Conservation (phyloP, 768 basidiomycete species). For the Lactifluus piperatus region DNA sequence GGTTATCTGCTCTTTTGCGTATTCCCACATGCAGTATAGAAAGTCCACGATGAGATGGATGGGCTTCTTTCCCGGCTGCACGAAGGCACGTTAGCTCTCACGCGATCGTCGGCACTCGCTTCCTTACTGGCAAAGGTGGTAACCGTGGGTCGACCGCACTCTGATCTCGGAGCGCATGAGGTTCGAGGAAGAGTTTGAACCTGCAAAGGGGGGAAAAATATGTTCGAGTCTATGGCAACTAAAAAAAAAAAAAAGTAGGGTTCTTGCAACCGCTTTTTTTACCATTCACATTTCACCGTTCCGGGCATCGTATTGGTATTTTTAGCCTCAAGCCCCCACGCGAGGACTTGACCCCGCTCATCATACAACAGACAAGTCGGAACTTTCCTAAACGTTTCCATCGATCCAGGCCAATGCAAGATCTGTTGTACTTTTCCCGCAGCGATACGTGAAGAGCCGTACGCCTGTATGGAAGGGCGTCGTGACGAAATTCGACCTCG, state of each 20-base stretch:
- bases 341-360: conserved; percentile 58
- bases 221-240: background rate
- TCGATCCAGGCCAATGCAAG: conserved; percentile 75
- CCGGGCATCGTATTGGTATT: conserved; percentile 60
- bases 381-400: conserved; percentile 80
- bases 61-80: conserved; percentile 63
- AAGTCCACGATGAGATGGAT: conserved; percentile 80
- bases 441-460: conserved; percentile 77
- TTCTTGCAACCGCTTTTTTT: conserved; percentile 12
- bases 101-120: background rate
- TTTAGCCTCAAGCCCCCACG: conserved; percentile 87
- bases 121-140: conserved; percentile 65
- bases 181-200: conserved; percentile 87
- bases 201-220: conserved; percentile 23
- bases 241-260: no score
- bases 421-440: conserved; percentile 78
- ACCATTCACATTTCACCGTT: conserved; percentile 51
- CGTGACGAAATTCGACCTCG: background rate
- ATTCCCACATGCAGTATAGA: conserved; percentile 75
- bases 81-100: conserved; percentile 3
- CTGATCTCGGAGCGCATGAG: conserved; percentile 67
- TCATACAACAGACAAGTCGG: conserved; percentile 80
- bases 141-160: conserved; percentile 65
- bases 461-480: conserved; percentile 43
- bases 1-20: conserved; percentile 81